phyloP scores from a whole-genome alignment of 2,329 filamentous ascomycete species.

The Colletotrichum sp. region DNA sequence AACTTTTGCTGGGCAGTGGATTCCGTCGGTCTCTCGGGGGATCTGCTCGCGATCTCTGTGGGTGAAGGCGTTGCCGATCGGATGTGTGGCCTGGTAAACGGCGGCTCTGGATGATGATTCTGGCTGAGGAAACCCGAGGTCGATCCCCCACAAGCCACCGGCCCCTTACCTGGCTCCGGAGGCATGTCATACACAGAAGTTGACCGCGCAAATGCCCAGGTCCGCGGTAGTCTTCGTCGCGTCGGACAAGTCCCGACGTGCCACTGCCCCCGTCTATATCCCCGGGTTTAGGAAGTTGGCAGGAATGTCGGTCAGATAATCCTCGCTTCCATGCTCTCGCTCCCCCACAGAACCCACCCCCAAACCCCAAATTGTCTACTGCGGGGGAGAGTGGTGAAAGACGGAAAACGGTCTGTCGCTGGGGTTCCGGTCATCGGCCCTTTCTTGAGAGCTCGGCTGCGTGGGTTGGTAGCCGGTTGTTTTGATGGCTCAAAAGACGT shows the following conservation, averaged over 20 bases:
- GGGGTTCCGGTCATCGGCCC: background rate
- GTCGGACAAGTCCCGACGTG: background rate
- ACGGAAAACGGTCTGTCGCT: fast-evolving
- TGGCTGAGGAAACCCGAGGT: background rate
- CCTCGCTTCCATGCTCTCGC: background rate
- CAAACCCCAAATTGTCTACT: background rate
- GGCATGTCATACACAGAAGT: too few relatives aligned
- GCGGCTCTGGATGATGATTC: background rate
- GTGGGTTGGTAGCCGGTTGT: fast-evolving
- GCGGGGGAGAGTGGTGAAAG: background rate
- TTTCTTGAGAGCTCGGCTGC: background rate
- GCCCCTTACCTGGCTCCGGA: too few relatives aligned
- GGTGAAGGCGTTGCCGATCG: too few relatives aligned
- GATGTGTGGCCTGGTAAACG: too few relatives aligned
- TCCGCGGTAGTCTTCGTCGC: fast-evolving
- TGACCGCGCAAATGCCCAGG: fast-evolving
- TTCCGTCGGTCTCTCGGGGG: too few relatives aligned
- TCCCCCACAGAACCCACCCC: background rate
- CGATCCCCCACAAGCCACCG: too few relatives aligned
- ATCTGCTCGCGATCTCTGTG: too few relatives aligned
- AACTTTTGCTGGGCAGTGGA: too few relatives aligned
- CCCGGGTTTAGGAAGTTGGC: background rate
- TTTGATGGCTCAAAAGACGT: background rate
- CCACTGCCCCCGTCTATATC: background rate
- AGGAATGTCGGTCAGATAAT: background rate